Evolutionary conservation across 371 early-diverging fungal genomes (phyloP).

Genomic region (Apophysomyces elegans): DNA sequence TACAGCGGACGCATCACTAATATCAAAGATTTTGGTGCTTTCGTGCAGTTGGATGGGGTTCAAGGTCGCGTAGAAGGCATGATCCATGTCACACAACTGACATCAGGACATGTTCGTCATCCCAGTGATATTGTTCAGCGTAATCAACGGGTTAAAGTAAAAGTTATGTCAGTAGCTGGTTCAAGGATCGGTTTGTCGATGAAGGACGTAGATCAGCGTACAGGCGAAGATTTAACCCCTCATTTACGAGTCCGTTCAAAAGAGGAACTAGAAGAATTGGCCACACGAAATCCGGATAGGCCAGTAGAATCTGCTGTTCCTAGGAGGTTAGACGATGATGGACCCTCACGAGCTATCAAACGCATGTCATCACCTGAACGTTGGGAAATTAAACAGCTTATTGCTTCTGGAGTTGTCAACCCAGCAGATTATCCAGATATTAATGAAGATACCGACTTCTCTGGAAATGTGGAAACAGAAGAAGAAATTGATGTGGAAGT

Average conservation of each 20-base stretch:
- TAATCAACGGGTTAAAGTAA: slow-evolving; percentile 86
- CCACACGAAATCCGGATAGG: slow-evolving; percentile 68
- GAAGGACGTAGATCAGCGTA: slow-evolving; percentile 94
- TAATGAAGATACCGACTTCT: slow-evolving; percentile 77
- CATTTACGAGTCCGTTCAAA: slow-evolving; percentile 52
- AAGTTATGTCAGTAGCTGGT: slow-evolving; percentile 89
- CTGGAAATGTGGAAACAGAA: slow-evolving; percentile 83
- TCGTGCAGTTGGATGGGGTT: slow-evolving; percentile 86
- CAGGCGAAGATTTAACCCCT: slow-evolving; percentile 86
- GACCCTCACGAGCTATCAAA: slow-evolving; percentile 69
- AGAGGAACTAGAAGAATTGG: slow-evolving; percentile 68
- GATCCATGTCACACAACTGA: slow-evolving; percentile 83
- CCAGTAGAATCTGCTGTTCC: slow-evolving; percentile 46
- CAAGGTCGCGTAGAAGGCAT: slow-evolving; percentile 75
- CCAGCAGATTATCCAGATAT: slow-evolving; percentile 86
- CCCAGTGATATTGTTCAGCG: slow-evolving; percentile 82
- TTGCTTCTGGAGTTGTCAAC: slow-evolving; percentile 91
- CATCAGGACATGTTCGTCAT: slow-evolving; percentile 73
- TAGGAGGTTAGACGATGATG: slow-evolving; percentile 62
- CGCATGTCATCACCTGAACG: slow-evolving; percentile 95
- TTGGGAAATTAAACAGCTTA: slow-evolving; percentile 96
- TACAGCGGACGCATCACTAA: slow-evolving; percentile 82
- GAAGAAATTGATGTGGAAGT: slow-evolving; percentile 97
- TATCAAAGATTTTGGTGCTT: slow-evolving; percentile 91
- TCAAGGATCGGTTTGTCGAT: slow-evolving; percentile 84